phyloP scores from a whole-genome alignment of 495 filamentous ascomycete species.

The Emericellopsis terricola region DNA sequence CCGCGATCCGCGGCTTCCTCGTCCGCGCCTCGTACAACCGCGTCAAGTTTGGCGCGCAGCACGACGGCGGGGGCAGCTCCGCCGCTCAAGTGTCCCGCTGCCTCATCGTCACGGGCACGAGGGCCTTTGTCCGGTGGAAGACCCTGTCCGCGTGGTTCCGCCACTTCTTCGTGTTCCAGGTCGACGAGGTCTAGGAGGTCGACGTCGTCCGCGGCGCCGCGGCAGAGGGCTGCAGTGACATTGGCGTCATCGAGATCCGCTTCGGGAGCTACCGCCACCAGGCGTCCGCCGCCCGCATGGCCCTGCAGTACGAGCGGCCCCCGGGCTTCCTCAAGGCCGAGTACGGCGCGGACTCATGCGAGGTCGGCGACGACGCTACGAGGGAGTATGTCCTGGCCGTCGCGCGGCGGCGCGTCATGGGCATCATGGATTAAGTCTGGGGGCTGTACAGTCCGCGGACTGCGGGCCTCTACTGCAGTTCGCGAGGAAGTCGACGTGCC shows the following conservation, averaged over 20 bases:
- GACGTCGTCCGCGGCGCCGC: neutral
- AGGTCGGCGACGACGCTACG: constrained; percentile 1
- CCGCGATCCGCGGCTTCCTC: neutral
- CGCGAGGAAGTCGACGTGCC: no score
- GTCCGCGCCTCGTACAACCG: constrained; percentile 2
- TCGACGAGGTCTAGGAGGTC: constrained; percentile 7
- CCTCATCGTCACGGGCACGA: neutral
- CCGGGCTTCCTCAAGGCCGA: constrained; percentile 9
- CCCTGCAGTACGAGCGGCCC: constrained; percentile 21
- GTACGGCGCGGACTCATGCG: constrained; percentile 14
- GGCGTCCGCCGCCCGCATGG: constrained; percentile 18
- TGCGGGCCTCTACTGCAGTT: no score
- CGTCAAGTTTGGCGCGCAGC: constrained; percentile 1
- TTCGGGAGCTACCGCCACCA: constrained; percentile 26
- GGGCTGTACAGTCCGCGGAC: no score
- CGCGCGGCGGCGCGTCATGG: no score
- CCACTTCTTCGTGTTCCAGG: constrained; percentile 10
- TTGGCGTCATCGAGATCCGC: constrained; percentile 15
- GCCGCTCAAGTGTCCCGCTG: neutral
- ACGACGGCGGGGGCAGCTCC: neutral
- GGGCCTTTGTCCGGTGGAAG: constrained; percentile 6
- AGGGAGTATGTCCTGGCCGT: no score
- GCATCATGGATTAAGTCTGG: no score
- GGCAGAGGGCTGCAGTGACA: no score
- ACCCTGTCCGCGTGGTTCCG: constrained; percentile 8